Evolutionary conservation across 345 rosid genomes (phyloP).

Genomic region (Microcos paniculata): DNA sequence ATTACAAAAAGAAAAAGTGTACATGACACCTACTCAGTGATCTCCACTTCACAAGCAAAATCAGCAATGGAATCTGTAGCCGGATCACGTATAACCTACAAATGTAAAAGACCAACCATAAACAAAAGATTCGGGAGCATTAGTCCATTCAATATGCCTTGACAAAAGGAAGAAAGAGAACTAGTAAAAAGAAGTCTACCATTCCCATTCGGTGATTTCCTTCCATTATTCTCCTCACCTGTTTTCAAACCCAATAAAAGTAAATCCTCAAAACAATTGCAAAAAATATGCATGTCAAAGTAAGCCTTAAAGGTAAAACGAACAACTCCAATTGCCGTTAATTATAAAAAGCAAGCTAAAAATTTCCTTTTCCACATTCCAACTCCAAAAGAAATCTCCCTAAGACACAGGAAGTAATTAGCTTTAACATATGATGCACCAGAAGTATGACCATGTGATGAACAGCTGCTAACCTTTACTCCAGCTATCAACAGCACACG

Average conservation of each 20-base stretch:
- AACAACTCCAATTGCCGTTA: not conserved
- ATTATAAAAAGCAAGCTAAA: not conserved
- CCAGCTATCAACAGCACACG: not conserved
- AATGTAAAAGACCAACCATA: constrained; percentile 15
- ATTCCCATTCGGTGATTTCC: constrained; percentile 98
- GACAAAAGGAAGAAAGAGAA: constrained; percentile 18
- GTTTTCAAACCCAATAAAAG: constrained; percentile 8
- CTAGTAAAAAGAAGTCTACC: constrained; percentile 42
- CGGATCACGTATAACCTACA: constrained; percentile 75
- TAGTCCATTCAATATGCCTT: not conserved
- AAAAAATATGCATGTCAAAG: not conserved
- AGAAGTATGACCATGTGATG: not conserved
- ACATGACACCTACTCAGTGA: constrained; percentile 71
- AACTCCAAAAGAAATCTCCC: not conserved
- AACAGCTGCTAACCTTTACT: not conserved
- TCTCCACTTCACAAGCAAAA: constrained; percentile 97
- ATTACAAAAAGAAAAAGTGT: not conserved
- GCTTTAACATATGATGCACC: not conserved
- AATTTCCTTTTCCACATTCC: too few species aligned
- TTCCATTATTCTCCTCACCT: constrained; percentile 98
- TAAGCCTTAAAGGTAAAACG: not conserved
- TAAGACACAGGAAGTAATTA: not conserved
- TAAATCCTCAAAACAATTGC: not conserved
- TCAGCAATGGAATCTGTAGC: constrained; percentile 69
- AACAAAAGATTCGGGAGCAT: constrained; percentile 6